Conservation (phyloP, 2,329 filamentous ascomycete genomes). For the Ophiocordyceps sinensis region DNA sequence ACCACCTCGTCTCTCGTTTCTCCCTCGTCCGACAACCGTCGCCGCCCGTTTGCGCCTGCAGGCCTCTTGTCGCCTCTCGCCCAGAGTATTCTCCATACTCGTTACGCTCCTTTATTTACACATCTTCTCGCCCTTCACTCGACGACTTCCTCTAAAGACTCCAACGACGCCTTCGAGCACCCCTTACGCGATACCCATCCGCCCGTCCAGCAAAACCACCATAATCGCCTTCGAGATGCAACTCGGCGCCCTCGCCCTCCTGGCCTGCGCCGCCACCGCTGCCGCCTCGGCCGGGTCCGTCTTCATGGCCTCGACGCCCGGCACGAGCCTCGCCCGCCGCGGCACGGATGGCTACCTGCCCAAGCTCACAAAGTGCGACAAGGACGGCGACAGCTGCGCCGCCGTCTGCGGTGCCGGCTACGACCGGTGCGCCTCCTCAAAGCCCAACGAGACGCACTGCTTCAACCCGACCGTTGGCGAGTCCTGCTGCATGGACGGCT, state of each 20-base stretch:
- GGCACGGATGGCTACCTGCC: conserved; percentile 33
- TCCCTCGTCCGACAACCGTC: background rate
- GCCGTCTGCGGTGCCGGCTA: conserved; percentile 39
- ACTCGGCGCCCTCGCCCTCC: conserved; percentile 17
- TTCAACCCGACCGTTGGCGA: conserved; percentile 37
- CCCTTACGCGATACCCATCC: background rate
- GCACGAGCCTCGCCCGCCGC: conserved; percentile 28
- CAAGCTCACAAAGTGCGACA: conserved; percentile 28
- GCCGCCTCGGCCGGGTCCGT: conserved; percentile 22
- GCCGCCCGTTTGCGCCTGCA: background rate
- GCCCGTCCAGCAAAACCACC: background rate
- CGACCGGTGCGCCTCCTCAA: conserved; percentile 32
- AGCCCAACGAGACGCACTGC: conserved; percentile 37
- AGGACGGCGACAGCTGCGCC: conserved; percentile 33
- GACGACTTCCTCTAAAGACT: background rate
- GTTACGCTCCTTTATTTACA: conserved; percentile 3
- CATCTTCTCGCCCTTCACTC: background rate
- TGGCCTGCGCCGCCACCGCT: conserved; percentile 12
- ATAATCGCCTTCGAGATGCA: conserved; percentile 16
- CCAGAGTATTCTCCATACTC: conserved; percentile 1
- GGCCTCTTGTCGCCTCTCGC: background rate
- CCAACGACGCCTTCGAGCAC: background rate
- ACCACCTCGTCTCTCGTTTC: background rate
- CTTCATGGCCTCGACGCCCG: conserved; percentile 17
- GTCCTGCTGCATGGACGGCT: conserved; percentile 41